These are phyloP conservation scores for Fusarium robinianum DNA, from an alignment of 2,329 filamentous ascomycete species.

Conservation along the genomic window DNA sequence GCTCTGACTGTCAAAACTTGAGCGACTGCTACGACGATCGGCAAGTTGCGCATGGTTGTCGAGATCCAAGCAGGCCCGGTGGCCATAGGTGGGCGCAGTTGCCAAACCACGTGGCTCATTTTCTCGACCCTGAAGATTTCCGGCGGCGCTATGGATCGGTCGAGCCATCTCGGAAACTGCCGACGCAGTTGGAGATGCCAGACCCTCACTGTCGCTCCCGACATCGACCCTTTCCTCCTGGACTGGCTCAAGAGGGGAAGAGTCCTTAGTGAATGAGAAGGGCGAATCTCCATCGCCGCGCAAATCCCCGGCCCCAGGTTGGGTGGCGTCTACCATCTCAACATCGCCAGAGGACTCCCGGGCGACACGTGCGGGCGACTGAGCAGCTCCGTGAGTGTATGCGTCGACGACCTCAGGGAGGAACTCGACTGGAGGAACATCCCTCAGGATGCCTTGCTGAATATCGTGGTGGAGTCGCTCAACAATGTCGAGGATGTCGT, in stretches of 20 bases:
- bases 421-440: slow-evolving; percentile 64
- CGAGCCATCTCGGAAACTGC: slow-evolving; percentile 16
- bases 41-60: slow-evolving; percentile 7
- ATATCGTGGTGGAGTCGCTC: slow-evolving; percentile 52
- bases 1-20: slow-evolving; percentile 33
- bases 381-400: slow-evolving; percentile 26
- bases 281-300: slow-evolving; percentile 28
- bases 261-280: slow-evolving; percentile 31
- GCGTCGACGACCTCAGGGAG: slow-evolving; percentile 57
- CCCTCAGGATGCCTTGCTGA: slow-evolving; percentile 45
- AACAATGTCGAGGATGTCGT: slow-evolving; percentile 53
- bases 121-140: slow-evolving; percentile 16
- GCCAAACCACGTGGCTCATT: slow-evolving; percentile 7
- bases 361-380: slow-evolving; percentile 17
- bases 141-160: slow-evolving; percentile 3
- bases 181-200: slow-evolving; percentile 21
- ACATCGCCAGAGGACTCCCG: slow-evolving; percentile 18
- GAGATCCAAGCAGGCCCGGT: slow-evolving; percentile 14
- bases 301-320: slow-evolving; percentile 11
- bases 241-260: slow-evolving; percentile 33
- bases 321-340: slow-evolving; percentile 14
- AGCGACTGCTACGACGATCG: slow-evolving; percentile 27
- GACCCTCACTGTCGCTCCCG: slow-evolving; percentile 16
- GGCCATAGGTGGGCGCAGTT: slow-evolving; percentile 9
- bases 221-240: slow-evolving; percentile 29